A percentile compares a stretch with the other conserved stretches of the same genome.
Conservation (phyloP, 2,329 filamentous ascomycete genomes). For the Alternaria arborescens region DNA sequence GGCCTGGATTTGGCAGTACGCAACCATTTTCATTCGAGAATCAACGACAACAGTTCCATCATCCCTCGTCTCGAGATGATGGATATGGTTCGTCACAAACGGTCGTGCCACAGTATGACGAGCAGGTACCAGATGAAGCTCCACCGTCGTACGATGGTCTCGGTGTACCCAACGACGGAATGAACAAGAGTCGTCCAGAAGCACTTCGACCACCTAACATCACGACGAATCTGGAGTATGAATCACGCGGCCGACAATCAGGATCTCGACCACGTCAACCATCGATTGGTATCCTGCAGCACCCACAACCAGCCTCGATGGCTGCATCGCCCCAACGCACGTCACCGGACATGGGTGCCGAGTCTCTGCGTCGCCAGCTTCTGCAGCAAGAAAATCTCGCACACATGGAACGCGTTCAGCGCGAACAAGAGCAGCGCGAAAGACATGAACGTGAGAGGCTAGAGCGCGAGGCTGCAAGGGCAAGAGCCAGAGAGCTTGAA, state of each 20-base stretch:
- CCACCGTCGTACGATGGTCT: slow-evolving; percentile 48
- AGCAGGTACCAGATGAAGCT: slow-evolving; percentile 38
- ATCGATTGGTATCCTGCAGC: slow-evolving; percentile 47
- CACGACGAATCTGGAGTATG: slow-evolving; percentile 27
- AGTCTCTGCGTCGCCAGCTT: slow-evolving; percentile 46
- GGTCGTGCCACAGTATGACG: slow-evolving; percentile 30
- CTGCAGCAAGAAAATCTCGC: slow-evolving; percentile 46
- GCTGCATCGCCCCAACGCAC: slow-evolving; percentile 49
- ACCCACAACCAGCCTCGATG: slow-evolving; percentile 51
- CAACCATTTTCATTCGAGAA: slow-evolving; percentile 18
- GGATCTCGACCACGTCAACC: slow-evolving; percentile 42
- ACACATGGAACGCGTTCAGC: slow-evolving; percentile 42
- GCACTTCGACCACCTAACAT: slow-evolving; percentile 44
- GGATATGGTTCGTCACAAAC: slow-evolving; percentile 13
- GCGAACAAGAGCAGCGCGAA: slow-evolving; percentile 38
- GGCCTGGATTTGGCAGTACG: slow-evolving; percentile 14
- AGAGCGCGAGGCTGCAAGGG: slow-evolving; percentile 42
- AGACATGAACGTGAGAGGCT: slow-evolving; percentile 36
- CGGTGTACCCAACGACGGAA: slow-evolving; percentile 39
- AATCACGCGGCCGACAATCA: slow-evolving; percentile 23
- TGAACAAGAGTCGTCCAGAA: slow-evolving; percentile 42
- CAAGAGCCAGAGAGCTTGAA: slow-evolving; percentile 46
- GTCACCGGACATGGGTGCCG: slow-evolving; percentile 49
- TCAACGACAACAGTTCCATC: slow-evolving; percentile 24
- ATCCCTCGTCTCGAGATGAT: slow-evolving; percentile 16